Conservation (phyloP, 2,329 filamentous ascomycete genomes). For the Zasmidium citrigriseum region DNA sequence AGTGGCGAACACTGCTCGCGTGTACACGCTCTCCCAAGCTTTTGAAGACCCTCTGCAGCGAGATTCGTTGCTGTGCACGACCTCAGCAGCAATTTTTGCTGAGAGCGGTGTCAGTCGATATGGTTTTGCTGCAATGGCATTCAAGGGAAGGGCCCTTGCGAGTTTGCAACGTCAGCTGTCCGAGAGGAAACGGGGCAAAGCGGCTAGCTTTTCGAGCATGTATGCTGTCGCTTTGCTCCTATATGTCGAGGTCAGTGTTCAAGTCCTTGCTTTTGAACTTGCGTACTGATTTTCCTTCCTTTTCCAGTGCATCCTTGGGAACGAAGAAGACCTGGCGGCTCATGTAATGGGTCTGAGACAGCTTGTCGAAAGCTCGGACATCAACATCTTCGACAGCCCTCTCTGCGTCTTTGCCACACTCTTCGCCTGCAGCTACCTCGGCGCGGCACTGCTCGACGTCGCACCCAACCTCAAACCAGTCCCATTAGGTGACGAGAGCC, state of each 20-base stretch:
- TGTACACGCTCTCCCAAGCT: neutral
- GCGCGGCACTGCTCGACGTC: neutral
- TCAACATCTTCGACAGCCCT: neutral
- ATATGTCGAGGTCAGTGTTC: too few relatives aligned
- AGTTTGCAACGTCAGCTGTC: neutral
- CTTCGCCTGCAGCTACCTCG: conserved; percentile 3
- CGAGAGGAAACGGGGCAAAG: neutral
- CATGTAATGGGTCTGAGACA: neutral
- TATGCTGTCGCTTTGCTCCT: conserved; percentile 2
- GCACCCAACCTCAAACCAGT: neutral
- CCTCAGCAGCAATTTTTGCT: neutral
- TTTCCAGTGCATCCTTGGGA: conserved; percentile 1
- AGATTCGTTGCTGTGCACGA: neutral
- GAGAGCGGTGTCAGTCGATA: neutral
- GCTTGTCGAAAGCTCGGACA: neutral
- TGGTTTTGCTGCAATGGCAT: conserved; percentile 5
- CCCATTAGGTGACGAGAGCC: neutral
- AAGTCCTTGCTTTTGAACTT: too few relatives aligned
- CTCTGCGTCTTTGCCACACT: conserved; percentile 1
- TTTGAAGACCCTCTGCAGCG: neutral
- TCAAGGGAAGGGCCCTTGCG: neutral
- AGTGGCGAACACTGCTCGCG: neutral
- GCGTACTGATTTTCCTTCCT: too few relatives aligned
- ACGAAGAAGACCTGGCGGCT: neutral
- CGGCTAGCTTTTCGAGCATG: conserved; percentile 1